phyloP scores from a whole-genome alignment of 2,329 filamentous ascomycete species.

The Ramichloridium luteum region DNA sequence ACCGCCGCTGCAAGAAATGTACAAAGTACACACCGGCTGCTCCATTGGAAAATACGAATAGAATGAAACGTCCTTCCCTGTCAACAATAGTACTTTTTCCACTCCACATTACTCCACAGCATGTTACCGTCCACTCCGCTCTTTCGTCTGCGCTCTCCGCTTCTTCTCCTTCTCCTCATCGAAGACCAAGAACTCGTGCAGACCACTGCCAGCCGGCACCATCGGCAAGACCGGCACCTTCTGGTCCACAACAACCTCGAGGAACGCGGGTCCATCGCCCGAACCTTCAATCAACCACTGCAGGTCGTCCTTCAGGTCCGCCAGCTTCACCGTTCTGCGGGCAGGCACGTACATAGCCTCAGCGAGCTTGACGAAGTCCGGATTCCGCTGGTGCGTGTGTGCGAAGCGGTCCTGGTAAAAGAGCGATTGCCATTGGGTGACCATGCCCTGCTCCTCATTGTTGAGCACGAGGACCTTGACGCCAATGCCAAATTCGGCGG shows the following conservation, averaged over 20 bases:
- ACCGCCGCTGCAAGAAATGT: no score
- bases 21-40: no score
- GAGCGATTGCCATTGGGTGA: constrained; percentile 95
- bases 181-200: constrained; percentile 90
- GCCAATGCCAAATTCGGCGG: constrained; percentile 89
- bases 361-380: constrained; percentile 87
- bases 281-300: constrained; percentile 68
- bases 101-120: no score
- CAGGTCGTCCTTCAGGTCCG: constrained; percentile 64
- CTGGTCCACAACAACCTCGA: constrained; percentile 82
- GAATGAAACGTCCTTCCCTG: no score
- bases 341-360: constrained; percentile 83
- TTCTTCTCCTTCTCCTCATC: constrained; percentile 49
- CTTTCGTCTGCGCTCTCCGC: constrained; percentile 25
- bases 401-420: constrained; percentile 92
- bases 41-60: no score
- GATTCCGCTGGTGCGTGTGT: constrained; percentile 88
- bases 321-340: constrained; percentile 57
- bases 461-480: constrained; percentile 92
- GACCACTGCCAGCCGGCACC: constrained; percentile 75
- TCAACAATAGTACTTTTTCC: no score
- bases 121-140: constrained; percentile 25
- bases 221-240: constrained; percentile 94
- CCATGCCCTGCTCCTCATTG: constrained; percentile 98
- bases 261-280: constrained; percentile 76